Percentiles rank a stretch among this genome's conserved stretches.
phyloP scores from a whole-genome alignment of 163 green algal species.

The Prototheca cutis region DNA sequence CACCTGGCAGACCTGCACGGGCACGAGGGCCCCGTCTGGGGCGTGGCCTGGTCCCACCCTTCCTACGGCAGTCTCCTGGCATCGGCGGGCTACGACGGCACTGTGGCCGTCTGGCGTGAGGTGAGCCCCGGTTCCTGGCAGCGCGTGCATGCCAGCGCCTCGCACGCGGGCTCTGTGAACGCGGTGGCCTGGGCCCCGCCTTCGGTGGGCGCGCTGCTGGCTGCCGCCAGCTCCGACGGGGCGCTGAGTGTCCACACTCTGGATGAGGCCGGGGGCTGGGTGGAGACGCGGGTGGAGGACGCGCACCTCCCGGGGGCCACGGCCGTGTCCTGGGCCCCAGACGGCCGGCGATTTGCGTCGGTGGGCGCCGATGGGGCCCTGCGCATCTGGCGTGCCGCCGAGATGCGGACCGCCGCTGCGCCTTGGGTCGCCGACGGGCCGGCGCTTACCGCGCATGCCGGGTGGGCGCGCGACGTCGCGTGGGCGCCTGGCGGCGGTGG shows the following conservation, averaged over 20 bases:
- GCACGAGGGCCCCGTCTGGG: slow-evolving; percentile 92
- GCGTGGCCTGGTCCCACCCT: slow-evolving; percentile 88
- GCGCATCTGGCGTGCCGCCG: slow-evolving; percentile 39
- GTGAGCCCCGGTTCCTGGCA: slow-evolving; percentile 54
- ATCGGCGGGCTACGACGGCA: slow-evolving; percentile 84
- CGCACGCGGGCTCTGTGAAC: slow-evolving; percentile 91
- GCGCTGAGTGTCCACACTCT: slow-evolving; percentile 68
- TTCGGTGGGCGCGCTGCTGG: slow-evolving; percentile 81
- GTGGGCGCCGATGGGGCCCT: slow-evolving; percentile 84
- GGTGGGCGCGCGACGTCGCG: slow-evolving; percentile 95
- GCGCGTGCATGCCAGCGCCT: slow-evolving; percentile 34
- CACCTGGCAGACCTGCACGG: slow-evolving; percentile 72
- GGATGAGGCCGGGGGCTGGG: slow-evolving; percentile 53
- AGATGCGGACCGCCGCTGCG: background rate
- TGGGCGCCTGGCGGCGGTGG: slow-evolving; percentile 90
- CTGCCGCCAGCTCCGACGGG: slow-evolving; percentile 83
- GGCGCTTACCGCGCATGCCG: slow-evolving; percentile 62
- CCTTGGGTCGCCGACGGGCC: background rate
- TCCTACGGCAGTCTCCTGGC: slow-evolving; percentile 89
- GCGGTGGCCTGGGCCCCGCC: slow-evolving; percentile 84
- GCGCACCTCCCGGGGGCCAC: slow-evolving; percentile 76
- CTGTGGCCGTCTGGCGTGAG: slow-evolving; percentile 94
- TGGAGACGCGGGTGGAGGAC: slow-evolving; percentile 28
- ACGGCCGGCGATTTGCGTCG: slow-evolving; percentile 61
- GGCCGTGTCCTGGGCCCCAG: slow-evolving; percentile 77